Evolutionary conservation across 345 rosid species (phyloP), one percentile per base, ranked within the genome.

Genomic region (Rhodomyrtus tomentosa): DNA sequence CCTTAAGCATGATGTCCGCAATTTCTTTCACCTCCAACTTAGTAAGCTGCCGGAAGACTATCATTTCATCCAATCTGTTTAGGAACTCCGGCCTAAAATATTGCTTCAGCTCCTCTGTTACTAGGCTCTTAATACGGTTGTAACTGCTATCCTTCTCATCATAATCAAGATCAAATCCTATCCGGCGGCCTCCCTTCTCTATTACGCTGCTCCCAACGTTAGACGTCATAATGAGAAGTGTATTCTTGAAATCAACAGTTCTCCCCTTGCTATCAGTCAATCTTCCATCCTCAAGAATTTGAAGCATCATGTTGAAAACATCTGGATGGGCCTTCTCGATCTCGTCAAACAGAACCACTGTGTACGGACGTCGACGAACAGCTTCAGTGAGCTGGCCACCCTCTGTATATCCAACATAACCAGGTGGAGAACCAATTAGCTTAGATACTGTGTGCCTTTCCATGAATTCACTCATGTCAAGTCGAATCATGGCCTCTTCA

Each of bases 401-500:
- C 87, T 96, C 99, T 0, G 99, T 93, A 88, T 97, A 96, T 82
- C 99, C 99, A 79, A 97, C 99, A 86, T 97, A 97, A 62, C 99
- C 99, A 45, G 99, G 99, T 49, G 99, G 99, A 4, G 99, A 96
- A 84, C 99, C 99, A 18, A 97, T 96, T 81, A 97, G 98, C 90
- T 97, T 97, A 18, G 99, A 96, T 10, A 97, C 99, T 0, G 98
- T 96, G 88, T 97, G 99, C 62, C 99, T 88, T 83, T 96, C 99
- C 99, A 96, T 96, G 96, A 94, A 96, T 90, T 97, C 99, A 87
- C 99, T 97, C 99, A 97, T 96, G 83, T 97, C 99, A 12, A 97
- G 98, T 53, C 99, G 90, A 74, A 95, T 94, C 99, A 97, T 97
- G 56, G 99, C 93, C 85, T 97, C 99, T 87, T 96, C 99, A 13